These are phyloP conservation scores for Kalanchoe fedtschenkoi DNA, from an alignment of 164 flowering plant species.

Conservation along the genomic window DNA sequence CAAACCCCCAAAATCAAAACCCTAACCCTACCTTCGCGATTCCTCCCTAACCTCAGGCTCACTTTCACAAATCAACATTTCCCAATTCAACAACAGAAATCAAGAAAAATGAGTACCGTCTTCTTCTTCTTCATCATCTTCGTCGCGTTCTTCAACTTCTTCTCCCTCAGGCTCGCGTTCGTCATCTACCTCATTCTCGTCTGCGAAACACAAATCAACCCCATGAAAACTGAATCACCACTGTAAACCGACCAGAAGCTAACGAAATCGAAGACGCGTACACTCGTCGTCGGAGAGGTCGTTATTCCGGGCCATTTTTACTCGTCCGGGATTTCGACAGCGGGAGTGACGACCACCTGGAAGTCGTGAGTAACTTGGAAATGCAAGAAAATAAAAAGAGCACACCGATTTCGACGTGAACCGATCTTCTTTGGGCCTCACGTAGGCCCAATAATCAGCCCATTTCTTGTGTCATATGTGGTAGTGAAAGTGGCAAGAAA, in stretches of 20 bases:
- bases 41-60: too few species aligned
- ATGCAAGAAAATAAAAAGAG: neutral
- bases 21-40: neutral
- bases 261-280: neutral
- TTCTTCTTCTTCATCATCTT: constrained; percentile 52
- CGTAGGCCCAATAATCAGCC: neutral
- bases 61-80: neutral
- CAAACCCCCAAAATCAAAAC: neutral
- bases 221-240: neutral
- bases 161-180: constrained; percentile 40
- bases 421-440: neutral
- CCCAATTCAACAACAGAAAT: neutral
- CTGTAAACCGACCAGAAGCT: neutral
- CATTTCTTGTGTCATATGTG: too few species aligned
- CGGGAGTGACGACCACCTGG: neutral
- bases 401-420: neutral
- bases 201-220: constrained; percentile 18
- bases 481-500: too few species aligned
- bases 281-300: constrained; percentile 20
- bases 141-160: constrained; percentile 17
- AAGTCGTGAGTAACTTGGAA: neutral
- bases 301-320: constrained; percentile 11
- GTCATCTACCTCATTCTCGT: constrained; percentile 26
- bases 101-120: constrained; percentile 15
- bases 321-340: neutral